Base-by-base conservation (phyloP, 2,329 filamentous ascomycete species). In the Diaporthe caulivora region DNA sequence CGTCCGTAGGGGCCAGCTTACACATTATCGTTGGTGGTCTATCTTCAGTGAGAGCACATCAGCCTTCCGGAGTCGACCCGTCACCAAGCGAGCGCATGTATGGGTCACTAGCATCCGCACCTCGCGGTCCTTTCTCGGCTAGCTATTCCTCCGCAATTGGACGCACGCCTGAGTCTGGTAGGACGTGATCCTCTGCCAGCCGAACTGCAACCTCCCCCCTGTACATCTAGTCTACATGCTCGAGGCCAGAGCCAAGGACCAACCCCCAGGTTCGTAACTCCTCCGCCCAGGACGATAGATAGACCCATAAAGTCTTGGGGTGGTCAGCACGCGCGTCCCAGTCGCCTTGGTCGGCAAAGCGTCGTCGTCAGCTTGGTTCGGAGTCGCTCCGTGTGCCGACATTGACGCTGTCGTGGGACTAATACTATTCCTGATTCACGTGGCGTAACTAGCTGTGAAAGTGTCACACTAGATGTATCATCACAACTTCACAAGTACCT, bases 311-410 rank as follows among this genome's bases (percentile, higher is more conserved):
- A 26, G 31, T 67, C 47, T 40, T 40, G 47, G 37, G 11, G 47
- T 67, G 62, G 62, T 67, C 62, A 67, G 62, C 62, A 67, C 62
- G 47, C 47, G 62, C 62, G 62, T 67, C 62, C 26, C 62, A 7
- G 8, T 67, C n/a, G n/a, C 31, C 47, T 15, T n/a, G 47, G 62
- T 53, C 55, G 44, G 62, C 62, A 67, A 67, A 67, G 62, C 31
- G 34, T 67, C 62, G 62, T 67, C 62, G 62, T 67, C 62, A 67
- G 62, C 62, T 26, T 21, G 44, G 17, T 21, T 26, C 47, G 24
- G 31, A 34, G 26, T 53, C 26, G 47, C 31, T 24, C 31, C 47
- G 31, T 31, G 8, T 13, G n/a, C 47, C 31, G 21, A 53, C 62
- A 10, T 40, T 67, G 62, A 53, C n/a, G 62, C 62, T 40, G 62